Percentiles rank a stretch among this genome's conserved stretches.
phyloP scores from a whole-genome alignment of 345 rosid species.

The Populus euphratica region DNA sequence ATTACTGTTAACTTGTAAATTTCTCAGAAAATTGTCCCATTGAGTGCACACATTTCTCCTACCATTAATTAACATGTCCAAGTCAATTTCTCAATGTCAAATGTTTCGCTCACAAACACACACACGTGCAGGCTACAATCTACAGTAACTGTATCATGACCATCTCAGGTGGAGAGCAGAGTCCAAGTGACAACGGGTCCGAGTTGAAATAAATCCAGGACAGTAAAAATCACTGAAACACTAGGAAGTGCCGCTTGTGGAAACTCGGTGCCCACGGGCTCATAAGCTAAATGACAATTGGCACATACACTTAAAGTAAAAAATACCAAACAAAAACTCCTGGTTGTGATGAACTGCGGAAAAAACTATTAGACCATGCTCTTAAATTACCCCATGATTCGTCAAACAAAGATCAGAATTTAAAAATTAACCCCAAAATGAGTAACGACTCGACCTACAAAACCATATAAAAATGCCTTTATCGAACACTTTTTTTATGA shows the following conservation, averaged over 20 bases:
- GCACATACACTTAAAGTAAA: no score
- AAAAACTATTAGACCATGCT: not conserved
- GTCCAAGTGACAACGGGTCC: not conserved
- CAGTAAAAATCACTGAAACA: no score
- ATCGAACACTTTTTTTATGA: not conserved
- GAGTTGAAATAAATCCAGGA: not conserved
- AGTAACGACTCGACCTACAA: not conserved
- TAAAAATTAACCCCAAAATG: not conserved
- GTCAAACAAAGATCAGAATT: not conserved
- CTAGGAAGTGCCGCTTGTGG: no score
- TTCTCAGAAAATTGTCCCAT: not conserved
- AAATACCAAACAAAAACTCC: not conserved
- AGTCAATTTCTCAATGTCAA: not conserved
- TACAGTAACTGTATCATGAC: not conserved
- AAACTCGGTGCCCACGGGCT: no score
- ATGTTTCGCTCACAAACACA: not conserved
- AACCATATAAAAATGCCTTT: not conserved
- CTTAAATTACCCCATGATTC: not conserved
- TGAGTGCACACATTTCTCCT: not conserved
- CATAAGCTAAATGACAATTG: no score
- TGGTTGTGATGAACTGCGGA: not conserved
- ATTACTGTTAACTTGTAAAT: constrained; percentile 29
- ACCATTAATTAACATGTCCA: not conserved
- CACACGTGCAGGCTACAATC: not conserved
- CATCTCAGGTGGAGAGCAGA: not conserved